These are phyloP conservation scores for Beta lomatogona DNA, from an alignment of 179 eudicot genomes.

Conservation along the genomic window DNA sequence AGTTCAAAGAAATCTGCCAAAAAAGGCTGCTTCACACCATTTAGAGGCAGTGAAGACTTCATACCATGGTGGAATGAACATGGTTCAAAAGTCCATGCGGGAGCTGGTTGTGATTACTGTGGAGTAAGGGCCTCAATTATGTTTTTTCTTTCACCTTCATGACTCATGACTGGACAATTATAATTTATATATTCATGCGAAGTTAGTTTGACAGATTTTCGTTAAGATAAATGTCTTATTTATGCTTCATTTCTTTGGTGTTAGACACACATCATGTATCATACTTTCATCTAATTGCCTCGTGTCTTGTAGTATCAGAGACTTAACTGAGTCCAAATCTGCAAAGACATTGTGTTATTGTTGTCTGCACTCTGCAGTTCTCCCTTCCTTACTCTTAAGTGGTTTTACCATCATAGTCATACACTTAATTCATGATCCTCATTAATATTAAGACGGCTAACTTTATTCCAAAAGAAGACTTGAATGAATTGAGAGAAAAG, in stretches of 20 bases:
- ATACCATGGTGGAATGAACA: conserved; percentile 38
- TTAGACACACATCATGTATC: not conserved
- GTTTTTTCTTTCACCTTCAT: not conserved
- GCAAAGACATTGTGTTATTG: not conserved
- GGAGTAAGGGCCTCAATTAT: conserved; percentile 47
- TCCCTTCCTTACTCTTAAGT: not conserved
- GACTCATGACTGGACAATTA: not conserved
- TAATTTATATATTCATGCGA: not conserved
- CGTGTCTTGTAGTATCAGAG: not conserved
- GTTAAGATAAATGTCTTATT: not conserved
- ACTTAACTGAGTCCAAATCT: not conserved
- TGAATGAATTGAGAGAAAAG: not conserved
- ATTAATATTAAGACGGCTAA: not conserved
- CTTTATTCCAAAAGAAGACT: not conserved
- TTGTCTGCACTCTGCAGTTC: not conserved
- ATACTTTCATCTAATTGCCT: not conserved
- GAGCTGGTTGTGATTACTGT: conserved; percentile 70
- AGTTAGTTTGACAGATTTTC: not conserved
- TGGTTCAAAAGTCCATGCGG: conserved; percentile 47
- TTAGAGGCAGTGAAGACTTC: conserved; percentile 27
- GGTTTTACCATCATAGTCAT: not conserved
- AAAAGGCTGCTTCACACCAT: conserved; percentile 18
- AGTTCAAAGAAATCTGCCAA: conserved; percentile 38
- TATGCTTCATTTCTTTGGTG: not conserved
- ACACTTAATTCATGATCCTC: not conserved